Conservation (phyloP, 2,329 filamentous ascomycete species). For the Drechmeria coniospora region DNA sequence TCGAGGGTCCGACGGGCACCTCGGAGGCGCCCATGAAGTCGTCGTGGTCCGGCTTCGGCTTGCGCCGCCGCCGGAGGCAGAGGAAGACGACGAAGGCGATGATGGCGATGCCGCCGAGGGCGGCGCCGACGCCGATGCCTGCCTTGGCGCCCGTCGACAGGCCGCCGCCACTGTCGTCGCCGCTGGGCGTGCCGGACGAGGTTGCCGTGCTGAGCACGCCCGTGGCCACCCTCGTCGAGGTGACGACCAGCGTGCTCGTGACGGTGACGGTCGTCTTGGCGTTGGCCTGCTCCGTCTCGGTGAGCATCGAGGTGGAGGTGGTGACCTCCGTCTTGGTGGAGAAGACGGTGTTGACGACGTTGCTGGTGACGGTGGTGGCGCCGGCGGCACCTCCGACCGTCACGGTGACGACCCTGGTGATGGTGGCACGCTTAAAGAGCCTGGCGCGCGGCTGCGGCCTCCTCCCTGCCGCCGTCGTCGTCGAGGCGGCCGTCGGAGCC, state of each 20-base stretch:
- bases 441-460: background rate
- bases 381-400: conserved; percentile 9
- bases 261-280: conserved; percentile 22
- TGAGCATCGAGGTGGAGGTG: conserved; percentile 15
- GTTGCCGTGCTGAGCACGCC: conserved; percentile 7
- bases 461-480: conserved; percentile 5
- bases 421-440: conserved; percentile 19
- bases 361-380: conserved; percentile 12
- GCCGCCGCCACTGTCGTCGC: conserved; percentile 9
- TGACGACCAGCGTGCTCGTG: conserved; percentile 21
- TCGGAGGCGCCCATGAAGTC: conserved; percentile 26
- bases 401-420: conserved; percentile 17
- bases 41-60: conserved; percentile 19
- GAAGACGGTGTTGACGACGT: conserved; percentile 16
- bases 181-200: no score
- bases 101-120: conserved; percentile 19
- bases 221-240: conserved; percentile 16
- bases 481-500: conserved; percentile 6
- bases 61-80: conserved; percentile 15
- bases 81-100: conserved; percentile 15
- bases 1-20: conserved; percentile 21
- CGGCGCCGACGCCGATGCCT: conserved; percentile 25
- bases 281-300: conserved; percentile 17
- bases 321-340: conserved; percentile 16
- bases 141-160: conserved; percentile 27